These are phyloP conservation scores for Citrullus colocynthis DNA, from an alignment of 306 rosid genomes.

Conservation along the genomic window DNA sequence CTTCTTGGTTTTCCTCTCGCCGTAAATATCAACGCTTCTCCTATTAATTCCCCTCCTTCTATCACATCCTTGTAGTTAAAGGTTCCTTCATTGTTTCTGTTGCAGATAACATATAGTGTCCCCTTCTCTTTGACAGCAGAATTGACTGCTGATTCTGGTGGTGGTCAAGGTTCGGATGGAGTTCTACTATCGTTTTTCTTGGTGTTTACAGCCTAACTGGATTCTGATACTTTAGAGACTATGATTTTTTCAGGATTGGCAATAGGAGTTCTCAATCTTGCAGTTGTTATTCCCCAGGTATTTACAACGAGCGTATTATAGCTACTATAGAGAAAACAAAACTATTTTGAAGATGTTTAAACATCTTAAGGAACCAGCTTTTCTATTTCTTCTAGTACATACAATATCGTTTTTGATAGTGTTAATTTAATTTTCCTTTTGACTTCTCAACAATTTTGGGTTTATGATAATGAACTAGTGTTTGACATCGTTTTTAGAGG, in stretches of 20 bases:
- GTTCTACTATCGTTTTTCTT: slow-evolving; percentile 3
- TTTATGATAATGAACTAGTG: neutral
- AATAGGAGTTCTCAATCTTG: slow-evolving; percentile 92
- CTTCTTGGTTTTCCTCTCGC: slow-evolving; percentile 98
- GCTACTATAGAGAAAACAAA: neutral
- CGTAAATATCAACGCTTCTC: slow-evolving; percentile 33
- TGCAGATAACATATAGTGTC: slow-evolving; percentile 93
- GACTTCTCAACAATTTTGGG: neutral
- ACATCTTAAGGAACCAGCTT: neutral
- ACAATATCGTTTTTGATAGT: neutral
- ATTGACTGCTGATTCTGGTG: slow-evolving; percentile 89
- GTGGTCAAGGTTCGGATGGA: slow-evolving; percentile 72
- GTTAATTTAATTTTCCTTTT: neutral
- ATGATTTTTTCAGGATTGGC: slow-evolving; percentile 64
- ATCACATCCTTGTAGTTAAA: neutral
- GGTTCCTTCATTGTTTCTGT: slow-evolving; percentile 12
- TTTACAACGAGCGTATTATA: neutral
- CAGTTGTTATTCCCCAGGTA: slow-evolving; percentile 97
- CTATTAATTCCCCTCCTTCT: neutral
- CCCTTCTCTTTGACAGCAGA: slow-evolving; percentile 91
- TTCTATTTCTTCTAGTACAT: neutral
- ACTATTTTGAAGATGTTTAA: neutral
- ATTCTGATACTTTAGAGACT: slow-evolving; percentile 17
- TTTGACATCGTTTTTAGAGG: neutral
- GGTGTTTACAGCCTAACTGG: slow-evolving; percentile 5